Conservation (phyloP, 192 early-diverging fungal species). For the Coemansia sp. region DNA sequence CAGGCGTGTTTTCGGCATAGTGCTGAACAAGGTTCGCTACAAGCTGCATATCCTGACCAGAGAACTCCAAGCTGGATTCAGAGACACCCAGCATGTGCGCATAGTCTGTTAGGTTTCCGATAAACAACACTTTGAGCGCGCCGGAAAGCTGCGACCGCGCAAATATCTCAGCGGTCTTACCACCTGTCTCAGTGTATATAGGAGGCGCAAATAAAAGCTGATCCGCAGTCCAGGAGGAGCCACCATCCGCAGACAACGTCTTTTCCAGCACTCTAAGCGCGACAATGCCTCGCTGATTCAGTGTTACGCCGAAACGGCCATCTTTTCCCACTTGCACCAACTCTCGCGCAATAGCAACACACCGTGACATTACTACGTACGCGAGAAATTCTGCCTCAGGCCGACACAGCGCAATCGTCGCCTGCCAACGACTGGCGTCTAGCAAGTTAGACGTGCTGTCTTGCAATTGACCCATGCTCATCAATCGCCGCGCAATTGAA, state of each 20-base stretch:
- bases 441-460: not conserved
- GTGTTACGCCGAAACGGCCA: not conserved
- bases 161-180: slow-evolving; percentile 1
- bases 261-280: slow-evolving; percentile 18
- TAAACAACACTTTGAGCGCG: slow-evolving; percentile 17
- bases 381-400: slow-evolving; percentile 25
- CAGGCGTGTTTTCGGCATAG: slow-evolving; percentile 21
- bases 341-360: slow-evolving; percentile 12
- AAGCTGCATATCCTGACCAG: slow-evolving; percentile 35
- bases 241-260: slow-evolving; percentile 11
- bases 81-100: slow-evolving; percentile 15
- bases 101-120: not conserved
- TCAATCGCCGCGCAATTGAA: slow-evolving; percentile 18
- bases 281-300: slow-evolving; percentile 23
- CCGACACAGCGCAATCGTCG: slow-evolving; percentile 25
- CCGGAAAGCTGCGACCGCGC: slow-evolving; percentile 17
- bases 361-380: slow-evolving; percentile 19
- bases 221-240: slow-evolving; percentile 4
- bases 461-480: not conserved
- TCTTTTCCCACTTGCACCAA: slow-evolving; percentile 1
- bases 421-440: slow-evolving; percentile 18
- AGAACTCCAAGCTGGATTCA: not conserved
- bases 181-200: slow-evolving; percentile 12
- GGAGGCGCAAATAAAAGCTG: slow-evolving; percentile 32
- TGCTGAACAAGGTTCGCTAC: slow-evolving; percentile 20